Conservation (phyloP, 1,139 yeast species). For the Schizosaccharomyces versatilis region DNA sequence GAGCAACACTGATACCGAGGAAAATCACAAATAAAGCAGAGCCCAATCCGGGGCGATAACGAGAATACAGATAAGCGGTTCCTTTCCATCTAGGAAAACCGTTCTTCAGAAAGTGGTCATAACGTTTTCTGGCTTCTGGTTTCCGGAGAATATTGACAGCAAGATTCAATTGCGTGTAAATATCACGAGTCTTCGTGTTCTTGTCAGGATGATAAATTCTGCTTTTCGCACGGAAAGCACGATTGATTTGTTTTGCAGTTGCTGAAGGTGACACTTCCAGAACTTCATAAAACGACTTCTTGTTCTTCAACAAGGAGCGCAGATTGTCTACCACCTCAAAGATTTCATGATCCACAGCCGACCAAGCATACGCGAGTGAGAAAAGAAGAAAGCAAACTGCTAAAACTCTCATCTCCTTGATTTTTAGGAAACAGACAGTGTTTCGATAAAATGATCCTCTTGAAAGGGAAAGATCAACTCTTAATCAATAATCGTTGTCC, state of each 20-base stretch:
- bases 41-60: conserved; percentile 31
- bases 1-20: conserved; percentile 33
- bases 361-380: background rate
- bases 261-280: conserved; percentile 18
- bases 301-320: background rate
- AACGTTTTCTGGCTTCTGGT: conserved; percentile 37
- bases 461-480: no score
- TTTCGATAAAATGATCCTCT: no score
- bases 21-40: conserved; percentile 31
- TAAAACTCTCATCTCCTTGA: no score
- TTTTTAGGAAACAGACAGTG: no score
- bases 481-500: no score
- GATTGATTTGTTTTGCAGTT: conserved; percentile 38
- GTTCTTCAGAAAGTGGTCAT: conserved; percentile 59
- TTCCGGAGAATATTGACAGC: conserved; percentile 54
- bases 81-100: conserved; percentile 63
- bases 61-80: conserved; percentile 11
- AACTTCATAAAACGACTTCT: background rate
- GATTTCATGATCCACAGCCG: background rate
- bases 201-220: conserved; percentile 4
- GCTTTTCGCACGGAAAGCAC: conserved; percentile 38
- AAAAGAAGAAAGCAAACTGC: background rate
- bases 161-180: conserved; percentile 52
- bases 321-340: background rate
- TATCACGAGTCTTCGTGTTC: conserved; percentile 26